Evolutionary conservation across 352 stramenopile genomes (phyloP).

Genomic region (Phytopythium oedochilum): DNA sequence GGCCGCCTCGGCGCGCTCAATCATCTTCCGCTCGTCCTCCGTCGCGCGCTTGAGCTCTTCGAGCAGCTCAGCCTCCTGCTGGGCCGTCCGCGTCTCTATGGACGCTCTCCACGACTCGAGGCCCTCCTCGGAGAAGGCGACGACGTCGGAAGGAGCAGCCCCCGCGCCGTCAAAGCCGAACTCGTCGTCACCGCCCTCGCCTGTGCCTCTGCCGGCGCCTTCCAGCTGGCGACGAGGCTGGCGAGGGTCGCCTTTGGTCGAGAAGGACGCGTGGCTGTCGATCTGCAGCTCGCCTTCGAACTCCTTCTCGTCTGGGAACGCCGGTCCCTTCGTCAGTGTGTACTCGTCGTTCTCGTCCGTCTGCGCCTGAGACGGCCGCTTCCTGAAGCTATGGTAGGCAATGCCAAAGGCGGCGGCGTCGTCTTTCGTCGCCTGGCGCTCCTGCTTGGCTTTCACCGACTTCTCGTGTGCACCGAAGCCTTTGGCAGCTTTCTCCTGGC

Average conservation of each 20-base stretch:
- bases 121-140: constrained; percentile 10
- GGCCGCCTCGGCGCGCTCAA: constrained; percentile 6
- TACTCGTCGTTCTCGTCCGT: constrained; percentile 14
- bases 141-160: background rate
- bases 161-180: constrained; percentile 22
- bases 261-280: constrained; percentile 30
- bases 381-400: constrained; percentile 49
- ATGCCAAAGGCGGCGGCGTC: constrained; percentile 43
- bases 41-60: constrained; percentile 39
- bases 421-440: background rate
- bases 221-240: background rate
- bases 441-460: background rate
- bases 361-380: constrained; percentile 1
- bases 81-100: constrained; percentile 15
- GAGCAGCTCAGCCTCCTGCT: constrained; percentile 34
- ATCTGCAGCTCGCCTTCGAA: constrained; percentile 35
- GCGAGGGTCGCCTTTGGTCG: background rate
- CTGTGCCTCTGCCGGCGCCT: background rate
- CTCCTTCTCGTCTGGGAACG: constrained; percentile 47
- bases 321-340: constrained; percentile 22
- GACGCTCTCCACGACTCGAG: constrained; percentile 19
- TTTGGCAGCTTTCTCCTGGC: background rate
- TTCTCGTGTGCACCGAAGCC: background rate
- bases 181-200: constrained; percentile 26
- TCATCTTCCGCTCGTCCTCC: constrained; percentile 27